Base-by-base conservation (phyloP, 495 filamentous ascomycete genomes). In the Astrothelium macrocarpum region DNA sequence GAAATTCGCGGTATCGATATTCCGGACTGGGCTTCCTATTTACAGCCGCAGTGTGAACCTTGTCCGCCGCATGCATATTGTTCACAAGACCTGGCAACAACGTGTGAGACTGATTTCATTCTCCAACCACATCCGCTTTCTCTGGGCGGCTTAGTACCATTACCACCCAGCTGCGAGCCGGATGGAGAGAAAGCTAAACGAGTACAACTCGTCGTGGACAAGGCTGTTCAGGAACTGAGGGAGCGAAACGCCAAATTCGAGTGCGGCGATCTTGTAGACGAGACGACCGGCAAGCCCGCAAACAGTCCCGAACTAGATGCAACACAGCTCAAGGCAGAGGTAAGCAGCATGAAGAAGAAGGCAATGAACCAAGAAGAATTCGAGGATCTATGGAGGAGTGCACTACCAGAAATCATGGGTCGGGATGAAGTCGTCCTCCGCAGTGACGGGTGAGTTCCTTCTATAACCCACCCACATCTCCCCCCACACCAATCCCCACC, bases 11-110 rank as follows among this genome's bases (percentile, higher is more conserved):
- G 76, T 14, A 63, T 75, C 1, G 62, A 77, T 14, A 68, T 79
- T 25, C 75, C 77, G 16, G 70, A 78, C 18, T 91, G 85, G 83
- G 80, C 85, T 0, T 80, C 80, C 49, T 76, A 81, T 46, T 65
- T 90, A 9, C 86, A 91, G 68, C 92, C 91, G 1, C 79, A 86
- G 63, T 98, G 94, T 74, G 93, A 97, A 69, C 88, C 89, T 29
- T 98, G 94, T 72, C 94, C 94, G 26, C 79, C 84, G 25, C 94
- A 98, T 76, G 94, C 94, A 1, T 90, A 87, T 70, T 98, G 94
- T 75, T 95, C 87, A 68, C 78, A 83, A 2, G 81, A 88, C 62
- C 87, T 93, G 58, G 79, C 86, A 59, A 87, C 87, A 11, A 81
- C 80, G 32, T 98, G 94, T 72, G 91, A 97, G 68, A 80, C 84